These are phyloP conservation scores for Penicillium sp. DNA, from an alignment of 2,329 filamentous ascomycete species.

Conservation along the genomic window DNA sequence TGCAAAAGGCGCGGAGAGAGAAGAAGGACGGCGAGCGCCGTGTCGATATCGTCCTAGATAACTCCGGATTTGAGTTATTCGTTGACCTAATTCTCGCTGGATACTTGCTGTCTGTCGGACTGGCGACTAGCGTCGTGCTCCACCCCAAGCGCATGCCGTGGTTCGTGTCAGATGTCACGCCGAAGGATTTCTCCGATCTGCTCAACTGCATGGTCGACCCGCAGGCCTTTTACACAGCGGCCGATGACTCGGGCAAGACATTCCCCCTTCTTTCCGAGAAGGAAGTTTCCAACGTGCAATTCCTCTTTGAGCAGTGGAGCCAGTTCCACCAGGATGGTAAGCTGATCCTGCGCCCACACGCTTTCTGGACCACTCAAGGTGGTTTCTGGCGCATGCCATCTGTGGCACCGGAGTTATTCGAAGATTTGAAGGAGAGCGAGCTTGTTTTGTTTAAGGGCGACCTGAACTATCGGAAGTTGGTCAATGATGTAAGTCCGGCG, in stretches of 20 bases:
- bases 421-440: slow-evolving; percentile 79
- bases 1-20: slow-evolving; percentile 50
- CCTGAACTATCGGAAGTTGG: slow-evolving; percentile 92
- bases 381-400: slow-evolving; percentile 85
- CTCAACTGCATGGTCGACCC: slow-evolving; percentile 77
- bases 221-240: slow-evolving; percentile 73
- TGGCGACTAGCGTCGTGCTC: slow-evolving; percentile 83
- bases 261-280: slow-evolving; percentile 64
- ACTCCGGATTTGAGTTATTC: slow-evolving; percentile 95
- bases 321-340: slow-evolving; percentile 78
- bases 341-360: slow-evolving; percentile 76
- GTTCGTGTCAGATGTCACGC: slow-evolving; percentile 96
- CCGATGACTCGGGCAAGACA: slow-evolving; percentile 62
- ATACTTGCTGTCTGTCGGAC: slow-evolving; percentile 78
- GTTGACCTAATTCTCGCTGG: slow-evolving; percentile 91
- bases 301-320: slow-evolving; percentile 81
- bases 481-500: slow-evolving; percentile 70
- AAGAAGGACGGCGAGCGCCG: slow-evolving; percentile 66
- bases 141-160: slow-evolving; percentile 95
- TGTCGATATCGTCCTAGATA: slow-evolving; percentile 94
- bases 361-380: slow-evolving; percentile 86
- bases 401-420: slow-evolving; percentile 64
- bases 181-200: slow-evolving; percentile 79
- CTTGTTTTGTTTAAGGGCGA: slow-evolving; percentile 97
- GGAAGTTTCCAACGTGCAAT: slow-evolving; percentile 67